Base-by-base conservation (phyloP, 257 asterid species). In the Nicotiana otophora region DNA sequence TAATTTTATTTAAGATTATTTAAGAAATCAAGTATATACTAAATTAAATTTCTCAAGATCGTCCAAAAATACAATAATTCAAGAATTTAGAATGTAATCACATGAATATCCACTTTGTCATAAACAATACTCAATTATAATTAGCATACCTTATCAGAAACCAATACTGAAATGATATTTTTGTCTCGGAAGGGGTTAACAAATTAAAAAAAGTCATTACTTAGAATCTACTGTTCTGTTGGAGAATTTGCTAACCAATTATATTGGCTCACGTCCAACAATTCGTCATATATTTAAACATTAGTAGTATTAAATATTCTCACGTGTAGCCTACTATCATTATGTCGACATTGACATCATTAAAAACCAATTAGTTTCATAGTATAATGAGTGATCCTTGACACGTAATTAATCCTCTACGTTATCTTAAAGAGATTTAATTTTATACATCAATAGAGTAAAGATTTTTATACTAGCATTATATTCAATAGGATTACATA, bases 171-270 rank as follows among this genome's bases (percentile, higher is more conserved):
- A 54, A 30, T 58, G 17, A 31, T 8, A 55, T 85, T 72, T 83
- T 85, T 81, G 30, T 82, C 39, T 48, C 69, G 10, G 51, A 57
- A 69, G 62, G 55, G 77, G 16, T 19, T 69, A 69, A 39, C 5
- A 36, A 68, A n/a, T 34, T 68, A 34, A 53, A 12, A 51, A 14
- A 55, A 51, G 79, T 80, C 74, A 39, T 31, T 30, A 23, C 31
- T 74, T 62, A 19, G n/a, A 63, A 78, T 79, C 70, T 31, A 51
- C 7, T 28, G 0, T 12, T 74, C 69, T 30, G 33, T 51, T 36
- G 79, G 34, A 79, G 72, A 79, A 11, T 46, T 85, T 77, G 86
- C 72, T 82, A 57, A 20, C 83, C 85, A 82, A 77, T 82, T 77
- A 34, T 33, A 82, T 61, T 51, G 72, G 78, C 58, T 51, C 61